Percentiles rank a stretch among this genome's conserved stretches.
These are phyloP conservation scores for Paraphaeosphaeria sporulosa DNA, from an alignment of 2,329 filamentous ascomycete species.

Conservation along the genomic window DNA sequence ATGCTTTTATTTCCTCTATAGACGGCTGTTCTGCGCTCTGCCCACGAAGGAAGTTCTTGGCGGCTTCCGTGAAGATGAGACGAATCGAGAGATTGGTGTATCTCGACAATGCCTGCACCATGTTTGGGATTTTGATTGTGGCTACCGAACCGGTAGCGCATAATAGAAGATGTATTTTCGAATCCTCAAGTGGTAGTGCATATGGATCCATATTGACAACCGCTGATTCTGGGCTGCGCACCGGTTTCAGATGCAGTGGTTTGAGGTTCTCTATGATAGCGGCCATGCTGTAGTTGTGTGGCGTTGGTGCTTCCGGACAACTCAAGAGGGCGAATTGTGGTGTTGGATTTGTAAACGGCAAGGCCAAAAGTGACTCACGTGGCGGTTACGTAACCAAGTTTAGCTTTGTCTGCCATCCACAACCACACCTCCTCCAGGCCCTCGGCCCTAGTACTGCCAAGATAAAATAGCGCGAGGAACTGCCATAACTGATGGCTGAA, in stretches of 20 bases:
- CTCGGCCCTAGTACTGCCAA: too few species aligned
- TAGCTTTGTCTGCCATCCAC: too few species aligned
- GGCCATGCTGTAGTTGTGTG: constrained; percentile 28
- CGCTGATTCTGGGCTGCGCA: constrained; percentile 21
- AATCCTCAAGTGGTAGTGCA: constrained; percentile 38
- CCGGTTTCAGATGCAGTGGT: constrained; percentile 36
- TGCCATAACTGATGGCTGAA: background rate
- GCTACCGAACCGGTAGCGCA: constrained; percentile 80
- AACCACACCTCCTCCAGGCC: too few species aligned
- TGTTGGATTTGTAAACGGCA: background rate
- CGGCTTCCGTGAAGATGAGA: constrained; percentile 79
- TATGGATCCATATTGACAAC: constrained; percentile 30
- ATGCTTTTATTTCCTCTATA: constrained; percentile 63
- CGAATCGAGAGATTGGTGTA: constrained; percentile 74
- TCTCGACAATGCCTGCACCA: constrained; percentile 61
- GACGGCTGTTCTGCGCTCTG: constrained; percentile 80
- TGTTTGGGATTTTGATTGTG: constrained; percentile 75
- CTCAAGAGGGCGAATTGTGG: constrained; percentile 4
- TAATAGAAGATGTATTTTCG: constrained; percentile 66
- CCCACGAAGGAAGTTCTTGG: constrained; percentile 76
- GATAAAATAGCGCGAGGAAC: background rate
- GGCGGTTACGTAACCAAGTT: background rate
- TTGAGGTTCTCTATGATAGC: constrained; percentile 33
- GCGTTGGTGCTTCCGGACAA: constrained; percentile 2
- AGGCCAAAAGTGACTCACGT: background rate